These are phyloP conservation scores for Saccharomyces pastorianus DNA, from an alignment of 1,139 yeast species.

Conservation along the genomic window DNA sequence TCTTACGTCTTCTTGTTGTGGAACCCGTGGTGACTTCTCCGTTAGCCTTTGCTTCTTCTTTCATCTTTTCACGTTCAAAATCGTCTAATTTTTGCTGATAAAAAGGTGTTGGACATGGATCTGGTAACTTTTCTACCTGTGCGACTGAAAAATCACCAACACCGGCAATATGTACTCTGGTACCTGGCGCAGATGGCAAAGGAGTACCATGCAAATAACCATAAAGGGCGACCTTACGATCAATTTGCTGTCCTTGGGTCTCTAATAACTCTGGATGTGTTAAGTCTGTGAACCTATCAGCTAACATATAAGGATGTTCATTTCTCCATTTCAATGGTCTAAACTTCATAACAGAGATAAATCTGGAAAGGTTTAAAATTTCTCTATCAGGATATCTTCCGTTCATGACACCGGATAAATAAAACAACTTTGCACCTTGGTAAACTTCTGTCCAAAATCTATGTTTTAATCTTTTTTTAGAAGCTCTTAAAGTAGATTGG, in stretches of 20 bases:
- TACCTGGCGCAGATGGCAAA: slow-evolving; percentile 50
- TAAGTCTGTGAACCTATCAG: slow-evolving; percentile 89
- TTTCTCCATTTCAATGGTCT: slow-evolving; percentile 98
- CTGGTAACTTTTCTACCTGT: slow-evolving; percentile 82
- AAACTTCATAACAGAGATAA: slow-evolving; percentile 94
- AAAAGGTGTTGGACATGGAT: slow-evolving; percentile 97
- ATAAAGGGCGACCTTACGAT: slow-evolving; percentile 85
- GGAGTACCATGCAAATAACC: slow-evolving; percentile 96
- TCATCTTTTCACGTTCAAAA: slow-evolving; percentile 52
- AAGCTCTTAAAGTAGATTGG: slow-evolving; percentile 83
- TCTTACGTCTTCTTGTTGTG: slow-evolving; percentile 64
- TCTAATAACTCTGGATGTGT: slow-evolving; percentile 85
- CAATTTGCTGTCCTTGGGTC: slow-evolving; percentile 64
- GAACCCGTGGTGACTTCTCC: slow-evolving; percentile 41
- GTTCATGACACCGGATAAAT: slow-evolving; percentile 89
- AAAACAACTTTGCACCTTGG: slow-evolving; percentile 93
- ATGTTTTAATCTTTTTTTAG: slow-evolving; percentile 86
- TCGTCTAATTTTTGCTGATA: slow-evolving; percentile 82
- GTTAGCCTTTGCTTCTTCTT: slow-evolving; percentile 43
- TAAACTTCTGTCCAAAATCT: slow-evolving; percentile 99
- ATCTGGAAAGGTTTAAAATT: slow-evolving; percentile 80
- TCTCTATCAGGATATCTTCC: slow-evolving; percentile 98
- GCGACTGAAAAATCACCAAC: slow-evolving; percentile 79
- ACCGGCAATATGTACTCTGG: slow-evolving; percentile 90
- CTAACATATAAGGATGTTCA: slow-evolving; percentile 89